Evolutionary conservation across 2,329 filamentous ascomycete species (phyloP).

Genomic region (Cercospora nicotianae): DNA sequence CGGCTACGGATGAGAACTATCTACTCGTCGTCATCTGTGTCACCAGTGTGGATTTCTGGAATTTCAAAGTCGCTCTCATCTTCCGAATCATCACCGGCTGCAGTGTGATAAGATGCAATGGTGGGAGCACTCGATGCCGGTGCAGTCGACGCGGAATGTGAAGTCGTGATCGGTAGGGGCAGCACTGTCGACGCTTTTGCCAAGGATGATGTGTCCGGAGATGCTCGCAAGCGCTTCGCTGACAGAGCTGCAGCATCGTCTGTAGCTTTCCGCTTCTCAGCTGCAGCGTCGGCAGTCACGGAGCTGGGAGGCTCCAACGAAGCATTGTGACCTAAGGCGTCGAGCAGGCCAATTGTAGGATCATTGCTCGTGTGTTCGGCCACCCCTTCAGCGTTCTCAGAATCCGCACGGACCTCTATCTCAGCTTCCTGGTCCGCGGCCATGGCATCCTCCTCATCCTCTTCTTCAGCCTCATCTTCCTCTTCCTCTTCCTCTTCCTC

Average conservation of each 20-base stretch:
- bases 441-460: constrained; percentile 18
- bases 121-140: constrained; percentile 6
- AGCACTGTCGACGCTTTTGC: neutral
- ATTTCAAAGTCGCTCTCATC: constrained; percentile 42
- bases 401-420: neutral
- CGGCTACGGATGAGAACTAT: neutral
- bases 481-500: constrained; percentile 24
- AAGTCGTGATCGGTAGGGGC: neutral
- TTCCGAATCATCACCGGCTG: constrained; percentile 14
- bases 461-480: constrained; percentile 18
- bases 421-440: constrained; percentile 11
- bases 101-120: constrained; percentile 18
- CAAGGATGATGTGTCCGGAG: constrained; percentile 13
- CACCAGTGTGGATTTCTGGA: constrained; percentile 26
- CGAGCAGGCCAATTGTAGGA: constrained; percentile 11
- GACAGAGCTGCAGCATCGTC: constrained; percentile 11
- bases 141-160: neutral
- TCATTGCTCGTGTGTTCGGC: constrained; percentile 1
- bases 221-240: constrained; percentile 29
- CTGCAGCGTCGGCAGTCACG: constrained; percentile 13
- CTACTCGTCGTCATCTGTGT: constrained; percentile 11
- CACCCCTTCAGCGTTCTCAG: neutral
- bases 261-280: constrained; percentile 15
- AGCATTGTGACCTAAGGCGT: constrained; percentile 18
- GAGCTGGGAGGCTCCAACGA: neutral